Evolutionary conservation across 1,284 basidiomycete genomes (phyloP).

Genomic region (Malassezia cuniculi): DNA sequence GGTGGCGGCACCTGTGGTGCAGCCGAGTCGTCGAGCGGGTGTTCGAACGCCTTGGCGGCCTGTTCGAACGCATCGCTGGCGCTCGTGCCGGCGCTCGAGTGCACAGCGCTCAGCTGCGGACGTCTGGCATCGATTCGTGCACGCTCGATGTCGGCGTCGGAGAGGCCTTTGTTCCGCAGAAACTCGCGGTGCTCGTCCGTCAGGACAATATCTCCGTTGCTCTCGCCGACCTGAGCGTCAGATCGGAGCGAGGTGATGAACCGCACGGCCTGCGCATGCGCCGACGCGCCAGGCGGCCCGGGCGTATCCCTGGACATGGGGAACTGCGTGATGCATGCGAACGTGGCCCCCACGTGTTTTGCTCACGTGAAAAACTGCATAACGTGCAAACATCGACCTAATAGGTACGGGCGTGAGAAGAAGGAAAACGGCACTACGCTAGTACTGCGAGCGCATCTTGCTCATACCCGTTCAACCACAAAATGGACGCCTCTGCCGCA

Average conservation of each 20-base stretch:
- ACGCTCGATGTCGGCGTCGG: constrained; percentile 25
- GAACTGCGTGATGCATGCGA: neutral
- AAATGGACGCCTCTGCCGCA: constrained; percentile 12
- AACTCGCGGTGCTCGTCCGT: constrained; percentile 22
- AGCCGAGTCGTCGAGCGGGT: constrained; percentile 14
- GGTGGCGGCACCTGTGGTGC: constrained; percentile 15
- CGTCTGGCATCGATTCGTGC: constrained; percentile 28
- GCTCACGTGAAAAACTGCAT: constrained; percentile 16
- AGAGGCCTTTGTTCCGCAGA: constrained; percentile 31
- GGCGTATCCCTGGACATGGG: constrained; percentile 4
- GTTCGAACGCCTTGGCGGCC: constrained; percentile 27
- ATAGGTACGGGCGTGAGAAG: constrained; percentile 1
- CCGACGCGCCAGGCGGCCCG: neutral
- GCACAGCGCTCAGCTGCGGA: constrained; percentile 11
- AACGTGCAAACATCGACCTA: neutral
- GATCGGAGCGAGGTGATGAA: constrained; percentile 32
- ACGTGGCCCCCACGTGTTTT: constrained; percentile 1
- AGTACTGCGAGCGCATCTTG: too few relatives aligned
- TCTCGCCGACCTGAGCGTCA: constrained; percentile 15
- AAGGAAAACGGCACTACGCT: constrained; percentile 8
- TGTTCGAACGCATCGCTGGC: constrained; percentile 19
- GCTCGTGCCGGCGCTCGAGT: neutral
- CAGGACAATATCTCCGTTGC: constrained; percentile 10
- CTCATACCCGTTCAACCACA: constrained; percentile 4
- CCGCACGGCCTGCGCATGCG: constrained; percentile 37